Evolutionary conservation across 495 filamentous ascomycete species (phyloP).

Genomic region (Talaromyces nanjingensis): DNA sequence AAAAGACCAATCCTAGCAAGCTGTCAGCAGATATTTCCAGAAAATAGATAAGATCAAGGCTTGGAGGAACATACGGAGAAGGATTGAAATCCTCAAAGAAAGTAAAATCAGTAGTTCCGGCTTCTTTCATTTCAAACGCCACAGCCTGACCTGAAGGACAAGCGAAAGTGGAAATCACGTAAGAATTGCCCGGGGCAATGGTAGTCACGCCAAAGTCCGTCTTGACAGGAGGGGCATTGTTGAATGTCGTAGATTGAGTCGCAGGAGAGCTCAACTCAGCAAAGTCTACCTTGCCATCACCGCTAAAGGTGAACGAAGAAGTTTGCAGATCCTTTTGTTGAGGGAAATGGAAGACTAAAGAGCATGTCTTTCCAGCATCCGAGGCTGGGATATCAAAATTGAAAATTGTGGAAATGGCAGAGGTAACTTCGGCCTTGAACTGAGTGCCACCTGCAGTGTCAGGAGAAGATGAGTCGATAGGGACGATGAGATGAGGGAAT

Average conservation of each 20-base stretch:
- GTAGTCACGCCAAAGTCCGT: slow-evolving; percentile 39
- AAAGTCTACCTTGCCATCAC: slow-evolving; percentile 51
- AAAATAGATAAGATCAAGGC: neutral
- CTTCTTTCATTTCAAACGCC: slow-evolving; percentile 43
- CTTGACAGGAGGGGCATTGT: slow-evolving; percentile 38
- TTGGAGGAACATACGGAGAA: slow-evolving; percentile 33
- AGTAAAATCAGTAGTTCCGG: slow-evolving; percentile 46
- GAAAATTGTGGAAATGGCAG: slow-evolving; percentile 54
- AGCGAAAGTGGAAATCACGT: slow-evolving; percentile 45
- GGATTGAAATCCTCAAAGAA: slow-evolving; percentile 60
- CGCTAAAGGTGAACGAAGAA: slow-evolving; percentile 49
- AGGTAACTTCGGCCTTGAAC: slow-evolving; percentile 46
- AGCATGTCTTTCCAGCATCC: slow-evolving; percentile 52
- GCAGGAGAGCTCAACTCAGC: slow-evolving; percentile 34
- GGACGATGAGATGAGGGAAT: slow-evolving; percentile 62
- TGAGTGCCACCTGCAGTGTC: slow-evolving; percentile 44
- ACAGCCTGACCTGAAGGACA: slow-evolving; percentile 50
- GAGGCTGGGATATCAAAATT: slow-evolving; percentile 58
- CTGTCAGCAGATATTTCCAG: slow-evolving; percentile 17
- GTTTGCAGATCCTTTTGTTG: slow-evolving; percentile 42
- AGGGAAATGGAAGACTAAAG: slow-evolving; percentile 62
- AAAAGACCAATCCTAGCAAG: slow-evolving; percentile 49
- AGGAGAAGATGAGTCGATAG: slow-evolving; percentile 51
- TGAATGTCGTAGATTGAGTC: slow-evolving; percentile 38
- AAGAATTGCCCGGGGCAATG: slow-evolving; percentile 50